These are phyloP conservation scores for Penicillium taxi DNA, from an alignment of 495 filamentous ascomycete species.

Conservation along the genomic window DNA sequence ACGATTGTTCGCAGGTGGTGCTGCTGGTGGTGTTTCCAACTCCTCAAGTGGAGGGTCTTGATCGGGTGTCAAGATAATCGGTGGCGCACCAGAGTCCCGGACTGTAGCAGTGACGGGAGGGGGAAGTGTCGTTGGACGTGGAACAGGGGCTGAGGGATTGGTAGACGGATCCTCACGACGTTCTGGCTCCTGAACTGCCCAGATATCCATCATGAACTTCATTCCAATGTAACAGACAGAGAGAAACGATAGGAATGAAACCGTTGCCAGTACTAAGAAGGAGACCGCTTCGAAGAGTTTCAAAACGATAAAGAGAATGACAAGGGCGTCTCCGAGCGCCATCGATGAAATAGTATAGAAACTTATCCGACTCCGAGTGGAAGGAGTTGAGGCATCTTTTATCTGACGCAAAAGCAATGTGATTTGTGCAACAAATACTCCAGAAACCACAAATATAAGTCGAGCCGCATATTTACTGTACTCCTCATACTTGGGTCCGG, in stretches of 20 bases:
- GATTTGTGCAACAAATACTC: constrained; percentile 60
- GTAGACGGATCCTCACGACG: constrained; percentile 47
- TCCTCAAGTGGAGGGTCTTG: constrained; percentile 56
- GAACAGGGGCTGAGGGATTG: constrained; percentile 17
- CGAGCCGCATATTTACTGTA: constrained; percentile 57
- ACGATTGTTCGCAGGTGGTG: constrained; percentile 19
- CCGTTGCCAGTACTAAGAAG: constrained; percentile 58
- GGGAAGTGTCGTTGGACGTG: constrained; percentile 46
- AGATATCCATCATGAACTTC: constrained; percentile 82
- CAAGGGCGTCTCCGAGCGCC: constrained; percentile 73
- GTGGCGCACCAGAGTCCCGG: constrained; percentile 43
- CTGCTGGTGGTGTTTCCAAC: constrained; percentile 15
- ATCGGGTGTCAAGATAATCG: constrained; percentile 76
- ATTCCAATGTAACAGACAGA: constrained; percentile 68
- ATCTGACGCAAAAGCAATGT: constrained; percentile 72
- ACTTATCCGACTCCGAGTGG: constrained; percentile 82
- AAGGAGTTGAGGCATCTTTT: constrained; percentile 90
- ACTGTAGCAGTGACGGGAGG: constrained; percentile 53
- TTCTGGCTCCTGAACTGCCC: constrained; percentile 79
- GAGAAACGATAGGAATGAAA: constrained; percentile 64
- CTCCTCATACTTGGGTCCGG: constrained; percentile 71
- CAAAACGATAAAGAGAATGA: constrained; percentile 58
- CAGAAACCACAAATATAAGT: constrained; percentile 59
- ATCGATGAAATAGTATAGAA: constrained; percentile 80
- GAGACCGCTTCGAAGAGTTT: constrained; percentile 55